These are phyloP conservation scores for Suillus clintonianus DNA, from an alignment of 768 basidiomycete genomes.

Conservation along the genomic window DNA sequence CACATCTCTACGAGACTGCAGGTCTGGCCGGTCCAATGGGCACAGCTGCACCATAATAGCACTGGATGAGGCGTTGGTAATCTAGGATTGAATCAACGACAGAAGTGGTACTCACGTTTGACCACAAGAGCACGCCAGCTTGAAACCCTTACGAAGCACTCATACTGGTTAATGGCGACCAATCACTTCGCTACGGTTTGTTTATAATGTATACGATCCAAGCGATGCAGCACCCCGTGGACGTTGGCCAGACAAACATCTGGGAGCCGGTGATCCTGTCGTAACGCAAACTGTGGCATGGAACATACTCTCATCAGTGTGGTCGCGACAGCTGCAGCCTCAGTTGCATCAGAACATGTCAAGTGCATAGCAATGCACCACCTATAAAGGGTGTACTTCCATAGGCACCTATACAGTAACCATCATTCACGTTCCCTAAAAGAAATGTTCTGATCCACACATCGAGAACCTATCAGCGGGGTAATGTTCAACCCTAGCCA, in stretches of 20 bases:
- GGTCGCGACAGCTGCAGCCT: too few relatives aligned
- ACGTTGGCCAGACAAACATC: background rate
- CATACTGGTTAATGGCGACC: background rate
- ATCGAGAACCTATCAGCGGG: background rate
- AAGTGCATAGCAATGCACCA: too few relatives aligned
- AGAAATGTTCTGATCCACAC: background rate
- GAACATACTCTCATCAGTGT: too few relatives aligned
- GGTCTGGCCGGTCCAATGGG: too few relatives aligned
- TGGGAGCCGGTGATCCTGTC: background rate
- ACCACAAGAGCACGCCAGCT: background rate
- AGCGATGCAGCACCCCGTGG: background rate
- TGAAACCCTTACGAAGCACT: background rate
- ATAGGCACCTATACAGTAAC: too few relatives aligned
- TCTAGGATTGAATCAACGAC: background rate
- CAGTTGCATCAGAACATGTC: too few relatives aligned
- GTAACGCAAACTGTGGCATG: background rate
- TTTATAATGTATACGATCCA: background rate
- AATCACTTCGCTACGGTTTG: background rate
- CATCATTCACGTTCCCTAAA: too few relatives aligned
- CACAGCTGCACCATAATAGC: background rate
- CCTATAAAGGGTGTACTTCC: too few relatives aligned
- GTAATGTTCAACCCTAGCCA: too few relatives aligned
- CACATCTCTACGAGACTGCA: too few relatives aligned
- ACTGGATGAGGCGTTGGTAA: background rate
- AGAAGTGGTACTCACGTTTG: background rate